Evolutionary conservation across 2,329 filamentous ascomycete species (phyloP), one percentile per base, ranked within the genome.

Genomic region (Helotiales sp.): DNA sequence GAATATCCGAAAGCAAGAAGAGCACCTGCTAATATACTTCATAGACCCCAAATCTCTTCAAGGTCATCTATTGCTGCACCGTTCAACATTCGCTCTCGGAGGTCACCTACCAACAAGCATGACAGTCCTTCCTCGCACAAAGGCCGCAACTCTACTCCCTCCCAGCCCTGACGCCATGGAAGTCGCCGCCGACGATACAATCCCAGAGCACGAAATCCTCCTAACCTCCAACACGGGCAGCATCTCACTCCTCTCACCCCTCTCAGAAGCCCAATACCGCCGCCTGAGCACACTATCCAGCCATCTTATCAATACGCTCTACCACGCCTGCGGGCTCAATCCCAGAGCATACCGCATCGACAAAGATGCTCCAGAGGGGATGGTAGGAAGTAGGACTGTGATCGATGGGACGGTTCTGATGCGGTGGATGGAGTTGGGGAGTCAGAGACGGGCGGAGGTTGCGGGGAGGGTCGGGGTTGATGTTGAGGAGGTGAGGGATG

Each of bases 1-100:
- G 6, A 28, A 40, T 34, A 63, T 54, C 11, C 66, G 22, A 30
- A 6, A 32, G n/a, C n/a, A 47, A 17, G 22, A 30, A 8, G 22
- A 30, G 7, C 40, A 47, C 17, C 34, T 22, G 22, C 45, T 67
- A 20, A 61, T 26, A 59, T 54, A 30, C 7, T 65, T 24, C 11
- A 64, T 72, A 97, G 94, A 98, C 77, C 95, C 95, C 17, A 96
- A 97, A 82, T 96, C 93, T 6, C 88, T 97, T 37, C 92, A 95
- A 65, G 96, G 96, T 58, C 91, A 94, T 75, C 87, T 94, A 47
- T 87, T 99, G 26, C 86, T 99, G 7, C 93, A 95, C 79, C 89
- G 92, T 67, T 93, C 92, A 62, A 92, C 93, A 66, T 98, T 99
- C 81, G 91, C 94, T 77, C 89, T 92, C 0, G 93, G 93, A 43